These are phyloP conservation scores for Paecilomyces dactylethromorphus DNA, from an alignment of 2,329 filamentous ascomycete genomes.

Conservation along the genomic window DNA sequence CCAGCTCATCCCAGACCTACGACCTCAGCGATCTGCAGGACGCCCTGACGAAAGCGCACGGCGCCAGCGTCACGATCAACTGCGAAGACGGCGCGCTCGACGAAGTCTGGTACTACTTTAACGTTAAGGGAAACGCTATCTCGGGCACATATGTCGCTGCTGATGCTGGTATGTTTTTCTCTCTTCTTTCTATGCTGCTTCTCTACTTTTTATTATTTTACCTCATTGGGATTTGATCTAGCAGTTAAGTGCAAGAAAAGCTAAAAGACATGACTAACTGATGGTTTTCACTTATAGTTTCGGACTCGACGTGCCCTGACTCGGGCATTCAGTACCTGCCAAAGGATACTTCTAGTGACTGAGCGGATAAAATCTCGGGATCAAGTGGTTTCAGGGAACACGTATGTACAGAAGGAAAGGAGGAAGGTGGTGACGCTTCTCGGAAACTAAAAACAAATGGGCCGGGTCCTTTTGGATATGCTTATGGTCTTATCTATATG, in stretches of 20 bases:
- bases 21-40: slow-evolving; percentile 43
- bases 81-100: slow-evolving; percentile 45
- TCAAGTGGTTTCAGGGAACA: neutral
- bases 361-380: neutral
- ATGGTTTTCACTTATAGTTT: slow-evolving; percentile 23
- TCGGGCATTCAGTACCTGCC: slow-evolving; percentile 60
- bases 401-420: neutral
- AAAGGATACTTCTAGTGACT: slow-evolving; percentile 36
- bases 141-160: slow-evolving; percentile 55
- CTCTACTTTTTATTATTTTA: neutral
- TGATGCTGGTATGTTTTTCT: slow-evolving; percentile 35
- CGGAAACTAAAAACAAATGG: neutral
- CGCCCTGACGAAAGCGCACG: slow-evolving; percentile 43
- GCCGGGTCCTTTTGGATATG: too few species aligned
- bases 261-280: neutral
- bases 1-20: slow-evolving; percentile 46
- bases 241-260: neutral
- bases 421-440: neutral
- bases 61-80: slow-evolving; percentile 43
- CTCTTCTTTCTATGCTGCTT: neutral
- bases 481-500: too few species aligned
- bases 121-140: slow-evolving; percentile 51
- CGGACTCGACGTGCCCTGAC: slow-evolving; percentile 54
- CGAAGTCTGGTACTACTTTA: slow-evolving; percentile 50
- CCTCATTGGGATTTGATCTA: too few species aligned